These are phyloP conservation scores for Talaromyces ruber DNA, from an alignment of 495 filamentous ascomycete species.

Conservation along the genomic window DNA sequence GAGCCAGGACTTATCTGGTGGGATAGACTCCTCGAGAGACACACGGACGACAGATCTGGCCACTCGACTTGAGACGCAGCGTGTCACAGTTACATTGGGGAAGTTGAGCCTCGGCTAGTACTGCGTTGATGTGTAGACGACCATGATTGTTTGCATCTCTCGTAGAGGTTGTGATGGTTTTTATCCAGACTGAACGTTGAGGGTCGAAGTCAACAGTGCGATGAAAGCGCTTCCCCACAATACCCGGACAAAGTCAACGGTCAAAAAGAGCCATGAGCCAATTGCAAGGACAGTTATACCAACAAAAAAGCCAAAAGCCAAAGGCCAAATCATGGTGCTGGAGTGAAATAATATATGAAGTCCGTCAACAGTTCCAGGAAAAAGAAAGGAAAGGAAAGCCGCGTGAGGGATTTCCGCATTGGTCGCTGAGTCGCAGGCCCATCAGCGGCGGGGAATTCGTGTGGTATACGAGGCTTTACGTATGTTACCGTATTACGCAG, in stretches of 20 bases:
- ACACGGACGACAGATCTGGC: neutral
- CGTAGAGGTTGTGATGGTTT: neutral
- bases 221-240: neutral
- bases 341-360: neutral
- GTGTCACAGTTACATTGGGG: neutral
- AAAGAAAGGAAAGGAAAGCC: neutral
- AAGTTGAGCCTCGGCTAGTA: neutral
- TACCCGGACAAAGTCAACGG: neutral
- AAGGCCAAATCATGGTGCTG: too few relatives aligned
- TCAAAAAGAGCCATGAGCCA: neutral
- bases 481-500: neutral
- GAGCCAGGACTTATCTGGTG: neutral
- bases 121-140: neutral
- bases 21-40: neutral
- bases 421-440: neutral
- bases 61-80: neutral
- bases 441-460: neutral
- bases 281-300: neutral
- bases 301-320: neutral
- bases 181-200: neutral
- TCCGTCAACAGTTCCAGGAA: too few relatives aligned
- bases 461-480: neutral
- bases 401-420: neutral
- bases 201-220: too few relatives aligned
- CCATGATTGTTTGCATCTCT: neutral